Evolutionary conservation across 2,329 filamentous ascomycete genomes (phyloP).

Genomic region (Hypocrella siamensis): DNA sequence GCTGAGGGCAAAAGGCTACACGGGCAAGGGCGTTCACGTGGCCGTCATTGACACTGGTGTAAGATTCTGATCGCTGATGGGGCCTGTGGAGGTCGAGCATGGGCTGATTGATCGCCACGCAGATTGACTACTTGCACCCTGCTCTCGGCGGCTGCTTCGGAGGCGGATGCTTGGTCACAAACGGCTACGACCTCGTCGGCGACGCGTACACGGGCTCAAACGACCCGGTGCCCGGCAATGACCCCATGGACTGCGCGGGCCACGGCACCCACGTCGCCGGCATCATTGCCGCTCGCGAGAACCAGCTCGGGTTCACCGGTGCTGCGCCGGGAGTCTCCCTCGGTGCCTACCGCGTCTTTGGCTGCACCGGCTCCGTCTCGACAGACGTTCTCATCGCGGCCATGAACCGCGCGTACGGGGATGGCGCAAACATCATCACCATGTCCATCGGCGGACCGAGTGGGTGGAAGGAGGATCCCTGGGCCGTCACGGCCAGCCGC

Average conservation of each 20-base stretch:
- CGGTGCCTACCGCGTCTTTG: slow-evolving; percentile 37
- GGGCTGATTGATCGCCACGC: too few species aligned
- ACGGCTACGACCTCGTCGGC: slow-evolving; percentile 42
- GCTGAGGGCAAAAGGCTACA: slow-evolving; percentile 4
- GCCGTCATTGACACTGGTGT: slow-evolving; percentile 10
- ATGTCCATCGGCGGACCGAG: slow-evolving; percentile 29
- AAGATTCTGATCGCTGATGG: too few species aligned
- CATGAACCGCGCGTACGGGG: slow-evolving; percentile 40
- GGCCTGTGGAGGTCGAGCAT: too few species aligned
- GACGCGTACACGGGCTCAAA: slow-evolving; percentile 29
- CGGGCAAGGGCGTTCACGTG: slow-evolving; percentile 6
- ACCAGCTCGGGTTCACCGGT: slow-evolving; percentile 34
- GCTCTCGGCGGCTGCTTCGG: slow-evolving; percentile 51
- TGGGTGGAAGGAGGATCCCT: slow-evolving; percentile 31
- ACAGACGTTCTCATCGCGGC: slow-evolving; percentile 40
- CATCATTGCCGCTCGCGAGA: slow-evolving; percentile 38
- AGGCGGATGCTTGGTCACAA: slow-evolving; percentile 37
- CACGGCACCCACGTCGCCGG: slow-evolving; percentile 10
- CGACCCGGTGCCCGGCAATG: slow-evolving; percentile 25
- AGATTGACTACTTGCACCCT: slow-evolving; percentile 47
- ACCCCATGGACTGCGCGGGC: slow-evolving; percentile 40
- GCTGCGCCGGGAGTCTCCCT: slow-evolving; percentile 37
- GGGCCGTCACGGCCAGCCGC: slow-evolving; percentile 26
- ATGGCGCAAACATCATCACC: slow-evolving; percentile 35
- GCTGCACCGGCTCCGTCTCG: slow-evolving; percentile 26